phyloP scores from a whole-genome alignment of 2,329 filamentous ascomycete species.

The Fonsecaea monophora region DNA sequence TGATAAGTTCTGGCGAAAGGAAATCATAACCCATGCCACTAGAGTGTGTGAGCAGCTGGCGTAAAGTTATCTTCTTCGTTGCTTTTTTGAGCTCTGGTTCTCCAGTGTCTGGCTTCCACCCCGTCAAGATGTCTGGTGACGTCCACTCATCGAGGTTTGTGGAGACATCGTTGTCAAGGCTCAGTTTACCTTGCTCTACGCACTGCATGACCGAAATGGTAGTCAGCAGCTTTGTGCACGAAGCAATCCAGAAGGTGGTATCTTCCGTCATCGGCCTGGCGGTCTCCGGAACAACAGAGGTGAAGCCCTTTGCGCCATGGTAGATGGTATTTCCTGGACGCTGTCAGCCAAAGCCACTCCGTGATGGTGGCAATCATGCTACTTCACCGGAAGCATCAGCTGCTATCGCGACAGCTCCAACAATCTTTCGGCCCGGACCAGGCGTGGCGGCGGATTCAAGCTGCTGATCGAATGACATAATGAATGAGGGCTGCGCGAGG shows the following conservation, averaged over 20 bases:
- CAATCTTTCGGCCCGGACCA: slow-evolving; percentile 26
- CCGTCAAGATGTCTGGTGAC: slow-evolving; percentile 56
- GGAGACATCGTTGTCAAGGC: slow-evolving; percentile 56
- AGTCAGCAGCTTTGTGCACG: slow-evolving; percentile 56
- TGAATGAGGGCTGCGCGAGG: background rate
- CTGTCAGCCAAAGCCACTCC: background rate
- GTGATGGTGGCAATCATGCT: background rate
- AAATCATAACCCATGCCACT: slow-evolving; percentile 36
- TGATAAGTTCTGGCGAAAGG: slow-evolving; percentile 26
- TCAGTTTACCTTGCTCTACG: slow-evolving; percentile 60
- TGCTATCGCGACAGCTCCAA: slow-evolving; percentile 31
- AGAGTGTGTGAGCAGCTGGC: slow-evolving; percentile 36
- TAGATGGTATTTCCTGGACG: slow-evolving; percentile 26
- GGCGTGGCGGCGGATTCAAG: slow-evolving; percentile 54
- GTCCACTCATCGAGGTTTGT: slow-evolving; percentile 57
- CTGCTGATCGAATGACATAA: slow-evolving; percentile 75
- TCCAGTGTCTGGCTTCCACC: slow-evolving; percentile 49
- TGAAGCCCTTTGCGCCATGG: slow-evolving; percentile 23
- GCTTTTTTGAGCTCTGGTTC: slow-evolving; percentile 43
- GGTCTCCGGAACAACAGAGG: slow-evolving; percentile 21
- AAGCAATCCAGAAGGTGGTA: slow-evolving; percentile 40
- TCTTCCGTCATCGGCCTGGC: slow-evolving; percentile 32
- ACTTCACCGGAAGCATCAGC: slow-evolving; percentile 28
- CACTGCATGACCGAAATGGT: slow-evolving; percentile 62
- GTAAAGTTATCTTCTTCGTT: slow-evolving; percentile 35